Evolutionary conservation across 192 early-diverging fungal genomes (phyloP), one percentile per base, ranked within the genome.

Genomic region (Mortierella claussenii): DNA sequence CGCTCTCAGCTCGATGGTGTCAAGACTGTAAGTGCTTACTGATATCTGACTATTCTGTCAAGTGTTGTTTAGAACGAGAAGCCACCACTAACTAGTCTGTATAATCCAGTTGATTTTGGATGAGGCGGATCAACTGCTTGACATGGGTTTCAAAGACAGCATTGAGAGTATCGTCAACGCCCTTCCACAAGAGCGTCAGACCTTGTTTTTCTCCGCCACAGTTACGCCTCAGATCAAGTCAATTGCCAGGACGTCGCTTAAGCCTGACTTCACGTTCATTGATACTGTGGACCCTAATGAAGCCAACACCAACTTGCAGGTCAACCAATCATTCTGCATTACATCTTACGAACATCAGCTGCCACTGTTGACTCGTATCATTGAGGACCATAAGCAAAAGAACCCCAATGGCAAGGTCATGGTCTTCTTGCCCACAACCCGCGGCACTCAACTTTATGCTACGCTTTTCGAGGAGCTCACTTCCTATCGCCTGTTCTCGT

Each of bases 161-260:
- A 82, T 99, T 36, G 86, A 95, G 44, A 68, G 80, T 24, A 95
- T 98, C 67, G 60, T 88, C 4, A 49, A 58, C 0, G 40, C 69
- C 1, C 68, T 94, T 18, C 93, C 96, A 6, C 68, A 64, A 21
- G 61, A 92, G 11, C 90, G 96, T 45, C 90, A 95, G 75, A 97
- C 95, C 1, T 87, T 95, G 69, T 88, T 99, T 69, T 97, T 97
- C 78, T 97, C 95, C 4, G 97, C 97, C 18, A 99, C 97, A 8
- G 81, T 98, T 12, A 89, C 91, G 7, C 37, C 43, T 8, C 85
- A 90, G 55, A 92, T 98, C 78, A 65, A 78, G 13, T 59, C 83
- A 11, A 88, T 96, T 42, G 92, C 94, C 26, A 64, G 81, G 23
- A 78, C 80, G 10, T 88, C 89, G 23, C 84, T 97, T 4, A 85